Base-by-base conservation (phyloP, 768 basidiomycete genomes). In the Tylopilus balloui region DNA sequence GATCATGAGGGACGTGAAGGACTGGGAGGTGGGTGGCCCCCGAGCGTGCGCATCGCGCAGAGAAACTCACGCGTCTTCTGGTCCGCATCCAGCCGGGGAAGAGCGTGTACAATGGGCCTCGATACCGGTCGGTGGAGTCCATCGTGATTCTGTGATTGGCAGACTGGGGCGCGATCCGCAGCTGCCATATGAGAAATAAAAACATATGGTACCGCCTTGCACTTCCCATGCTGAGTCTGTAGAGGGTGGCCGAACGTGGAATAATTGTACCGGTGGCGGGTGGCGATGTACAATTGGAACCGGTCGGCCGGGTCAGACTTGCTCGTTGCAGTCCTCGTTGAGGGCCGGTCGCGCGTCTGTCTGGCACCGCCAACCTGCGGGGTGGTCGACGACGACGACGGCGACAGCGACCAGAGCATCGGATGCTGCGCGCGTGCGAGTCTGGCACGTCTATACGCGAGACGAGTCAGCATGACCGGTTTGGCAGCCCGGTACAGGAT, bases 1-100 rank as follows among this genome's bases (percentile, higher is more conserved):
- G 71, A 91, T 97, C 62, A 97, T 97, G 95, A 90, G 88, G 70
- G 88, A 92, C 59, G 92, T 97, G 43, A 77, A 78, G 48, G 90
- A 82, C 32, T 97, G 94, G 94, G 83, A 90, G 89, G 93, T 96
- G 70, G 67, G 92, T 77, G 50, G 19, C 54, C 58, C 44, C 58
- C 63, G 52, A 57, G 41, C 19, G 54, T 64, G 53, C 55, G 57
- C 48, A 52, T 61, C 53, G 48, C 24, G 28, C 40, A 41, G 44
- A 48, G 53, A 52, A 52, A 50, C 47, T 55, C 51, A 62, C 45
- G 47, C 11, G 27, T 14, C 27, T 20, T 27, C 36, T 55, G 31
- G 25, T 17, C 50, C 43, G 45, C 46, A 48, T 47, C 24, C 72
- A 96, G 93, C 75, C 77, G 54, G 92, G 92, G 45, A 86, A 92